Conservation (phyloP, 768 basidiomycete genomes). For the Lactarius evosmus region DNA sequence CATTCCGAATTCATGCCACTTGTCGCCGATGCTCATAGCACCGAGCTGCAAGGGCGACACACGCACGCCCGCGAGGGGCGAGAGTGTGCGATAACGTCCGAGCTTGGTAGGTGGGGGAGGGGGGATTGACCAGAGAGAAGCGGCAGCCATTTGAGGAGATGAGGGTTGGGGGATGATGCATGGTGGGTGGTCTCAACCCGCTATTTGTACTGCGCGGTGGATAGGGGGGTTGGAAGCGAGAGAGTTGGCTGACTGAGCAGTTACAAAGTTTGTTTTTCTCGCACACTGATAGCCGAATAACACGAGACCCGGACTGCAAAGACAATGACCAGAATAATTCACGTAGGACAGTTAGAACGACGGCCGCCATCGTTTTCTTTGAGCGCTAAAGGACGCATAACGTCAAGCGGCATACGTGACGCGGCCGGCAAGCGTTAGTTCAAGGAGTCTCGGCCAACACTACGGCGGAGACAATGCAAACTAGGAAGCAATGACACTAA, state of each 20-base stretch:
- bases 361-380: too few relatives aligned
- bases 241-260: too few relatives aligned
- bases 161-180: neutral
- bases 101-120: slow-evolving; percentile 27
- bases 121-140: neutral
- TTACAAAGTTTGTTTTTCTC: too few relatives aligned
- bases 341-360: too few relatives aligned
- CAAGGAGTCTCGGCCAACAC: too few relatives aligned
- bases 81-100: slow-evolving; percentile 40
- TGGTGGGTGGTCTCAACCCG: neutral
- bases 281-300: neutral
- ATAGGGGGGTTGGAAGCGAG: neutral
- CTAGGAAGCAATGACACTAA: too few relatives aligned
- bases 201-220: neutral
- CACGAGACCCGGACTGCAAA: too few relatives aligned
- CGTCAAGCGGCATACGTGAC: too few relatives aligned
- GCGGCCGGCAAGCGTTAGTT: too few relatives aligned
- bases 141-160: neutral
- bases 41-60: slow-evolving; percentile 51
- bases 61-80: slow-evolving; percentile 42
- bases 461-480: neutral
- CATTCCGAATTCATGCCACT: slow-evolving; percentile 38
- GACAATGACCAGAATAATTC: neutral
- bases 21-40: slow-evolving; percentile 48
- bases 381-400: too few relatives aligned